Base-by-base conservation (phyloP, 225 moss, liverwort and hornwort species). In the Polytrichum formosum region DNA sequence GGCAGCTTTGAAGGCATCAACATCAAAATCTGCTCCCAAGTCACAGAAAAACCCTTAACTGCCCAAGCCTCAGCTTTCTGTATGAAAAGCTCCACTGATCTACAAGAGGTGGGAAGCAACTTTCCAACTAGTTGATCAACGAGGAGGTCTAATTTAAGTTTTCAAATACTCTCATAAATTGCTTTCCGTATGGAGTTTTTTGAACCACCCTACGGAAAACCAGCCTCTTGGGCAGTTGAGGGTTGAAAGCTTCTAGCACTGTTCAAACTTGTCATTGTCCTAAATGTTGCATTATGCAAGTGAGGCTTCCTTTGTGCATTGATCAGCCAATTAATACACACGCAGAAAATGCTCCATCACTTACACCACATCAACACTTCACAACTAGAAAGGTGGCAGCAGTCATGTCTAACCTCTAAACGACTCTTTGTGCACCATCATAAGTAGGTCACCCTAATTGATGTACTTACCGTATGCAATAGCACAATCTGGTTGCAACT, bases 401-500 rank as follows among this genome's bases (percentile, higher is more conserved):
- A 59, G 23, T 71, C 69, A 37, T 71, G 71, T 21, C 6, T 71
- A 25, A 30, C 35, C 28, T 66, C 33, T 66, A 7, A 66, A 5
- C 7, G 1, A 13, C 13, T 8, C 19, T 35, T 54, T 64, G 63
- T 37, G 27, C 26, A 31, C 53, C 60, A 27, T 6, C 17, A 21
- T 62, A 54, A 20, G 23, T 8, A 58, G 58, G 21, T n/a, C 56
- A 60, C 66, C 70, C 64, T 31, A 63, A 72, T 78, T 71, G 62
- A 31, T 69, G 66, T 70, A 65, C 90, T 79, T 92, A 98, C 94
- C 98, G 72, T 94, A 98, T 71, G 94, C 98, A 33, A 94, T 94
- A 37, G 94, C 92, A 80, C 94, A 94, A 77, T 94, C 88, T 66
- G 94, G 98, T 28, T 89, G 90, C 81, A 98, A 82, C 70, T 94